phyloP scores from a whole-genome alignment of 2,329 filamentous ascomycete genomes.

The Neonectria faginata region DNA sequence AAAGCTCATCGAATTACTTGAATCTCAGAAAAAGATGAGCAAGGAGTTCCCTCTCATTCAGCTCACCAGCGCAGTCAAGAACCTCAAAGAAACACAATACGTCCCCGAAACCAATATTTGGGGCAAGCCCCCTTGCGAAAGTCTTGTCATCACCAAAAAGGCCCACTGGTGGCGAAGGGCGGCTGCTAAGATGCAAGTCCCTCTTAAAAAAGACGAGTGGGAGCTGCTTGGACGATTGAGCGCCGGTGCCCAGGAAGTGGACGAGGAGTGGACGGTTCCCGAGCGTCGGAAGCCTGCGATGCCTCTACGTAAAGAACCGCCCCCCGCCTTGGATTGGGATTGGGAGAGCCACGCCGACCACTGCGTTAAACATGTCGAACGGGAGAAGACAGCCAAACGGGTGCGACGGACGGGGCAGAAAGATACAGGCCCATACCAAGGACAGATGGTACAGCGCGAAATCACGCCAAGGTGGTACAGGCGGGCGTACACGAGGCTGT shows the following conservation, averaged over 20 bases:
- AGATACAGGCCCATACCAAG: slow-evolving; percentile 54
- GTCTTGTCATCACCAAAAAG: slow-evolving; percentile 55
- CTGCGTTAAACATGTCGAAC: slow-evolving; percentile 55
- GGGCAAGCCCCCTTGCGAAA: slow-evolving; percentile 58
- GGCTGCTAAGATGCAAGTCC: slow-evolving; percentile 64
- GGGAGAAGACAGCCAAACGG: slow-evolving; percentile 48
- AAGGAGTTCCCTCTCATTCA: slow-evolving; percentile 42
- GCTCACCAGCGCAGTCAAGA: slow-evolving; percentile 42
- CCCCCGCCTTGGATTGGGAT: slow-evolving; percentile 47
- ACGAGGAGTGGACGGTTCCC: slow-evolving; percentile 54
- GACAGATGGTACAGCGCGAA: slow-evolving; percentile 48
- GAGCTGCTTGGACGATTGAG: slow-evolving; percentile 62
- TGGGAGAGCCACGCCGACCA: slow-evolving; percentile 58
- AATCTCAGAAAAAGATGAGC: slow-evolving; percentile 56
- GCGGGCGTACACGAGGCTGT: slow-evolving; percentile 61
- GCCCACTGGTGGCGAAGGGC: slow-evolving; percentile 61
- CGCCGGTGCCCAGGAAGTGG: slow-evolving; percentile 52
- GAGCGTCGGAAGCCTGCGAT: slow-evolving; percentile 43
- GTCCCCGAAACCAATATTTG: slow-evolving; percentile 62
- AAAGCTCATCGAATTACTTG: slow-evolving; percentile 57
- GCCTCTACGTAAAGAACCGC: not conserved
- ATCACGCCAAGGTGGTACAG: slow-evolving; percentile 57
- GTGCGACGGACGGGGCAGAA: slow-evolving; percentile 51
- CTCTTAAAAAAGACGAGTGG: slow-evolving; percentile 66
- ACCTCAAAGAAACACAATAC: slow-evolving; percentile 48